Evolutionary conservation across 768 basidiomycete species (phyloP), one percentile per base, ranked within the genome.

Genomic region (Kwoniella europaea): DNA sequence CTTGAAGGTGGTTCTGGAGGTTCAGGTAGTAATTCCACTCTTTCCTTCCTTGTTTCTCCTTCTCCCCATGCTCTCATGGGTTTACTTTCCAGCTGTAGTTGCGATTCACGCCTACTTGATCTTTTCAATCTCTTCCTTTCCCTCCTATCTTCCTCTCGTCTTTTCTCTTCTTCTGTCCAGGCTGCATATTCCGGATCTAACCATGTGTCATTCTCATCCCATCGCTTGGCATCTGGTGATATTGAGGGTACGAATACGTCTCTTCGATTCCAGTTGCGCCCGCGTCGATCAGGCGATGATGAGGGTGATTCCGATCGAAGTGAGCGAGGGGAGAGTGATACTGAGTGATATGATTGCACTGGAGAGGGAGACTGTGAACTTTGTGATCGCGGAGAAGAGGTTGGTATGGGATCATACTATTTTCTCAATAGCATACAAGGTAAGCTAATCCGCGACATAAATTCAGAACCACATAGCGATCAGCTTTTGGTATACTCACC

Each of bases 401-500:
- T 55, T 18, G 64, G 72, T 18, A 74, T 54, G 27, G 76, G 67
- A 64, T 82, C 81, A 65, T 81, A 82, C 77, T 83, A n/a, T 24
- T 22, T 35, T 12, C 5, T n/a, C 54, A 10, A 35, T 5, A 55
- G 6, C 35, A 29, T 24, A 15, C 18, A 62, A 2, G 20, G 42
- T 12, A 22, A 10, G 56, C 13, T 42, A 56, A 41, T 20, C 56
- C 50, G 15, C n/a, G 24, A 57, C 7, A 29, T n/a, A 62, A 35
- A 35, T 35, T 35, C 7, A 35, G 6, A 35, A 35, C 35, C 35
- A 35, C 7, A 35, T 35, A 4, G 61, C 16, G 18, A 4, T 12
- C 29, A 27, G 56, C 6, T 35, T 35, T 7, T 3, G 27, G 22
- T 15, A 18, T 6, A 76, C 81, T 72, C 75, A 92, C 94, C 88